Conservation (phyloP, 495 filamentous ascomycete species). For the Annulohypoxylon nitens region DNA sequence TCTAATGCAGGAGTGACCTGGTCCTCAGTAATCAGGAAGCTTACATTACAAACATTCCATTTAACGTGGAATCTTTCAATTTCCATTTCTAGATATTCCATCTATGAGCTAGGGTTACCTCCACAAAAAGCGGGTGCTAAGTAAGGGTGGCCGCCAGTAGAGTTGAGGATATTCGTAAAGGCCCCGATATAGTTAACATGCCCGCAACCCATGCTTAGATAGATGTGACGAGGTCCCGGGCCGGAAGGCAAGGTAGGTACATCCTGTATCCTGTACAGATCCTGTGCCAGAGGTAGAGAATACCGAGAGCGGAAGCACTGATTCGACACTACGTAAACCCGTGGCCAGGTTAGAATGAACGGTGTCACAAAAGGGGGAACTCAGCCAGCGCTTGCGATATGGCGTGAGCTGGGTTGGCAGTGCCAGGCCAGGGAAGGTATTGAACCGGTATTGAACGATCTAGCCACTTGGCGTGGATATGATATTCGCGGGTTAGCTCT, state of each 20-base stretch:
- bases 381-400: slow-evolving; percentile 31
- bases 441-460: not conserved
- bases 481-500: slow-evolving; percentile 22
- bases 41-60: slow-evolving; percentile 30
- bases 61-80: slow-evolving; percentile 10
- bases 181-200: slow-evolving; percentile 35
- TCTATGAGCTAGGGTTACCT: slow-evolving; percentile 30
- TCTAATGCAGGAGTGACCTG: slow-evolving; percentile 23
- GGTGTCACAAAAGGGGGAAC: slow-evolving; percentile 26
- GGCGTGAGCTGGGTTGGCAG: slow-evolving; percentile 14
- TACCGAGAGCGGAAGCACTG: slow-evolving; percentile 19
- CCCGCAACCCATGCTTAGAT: slow-evolving; percentile 28
- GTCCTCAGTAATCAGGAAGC: slow-evolving; percentile 31
- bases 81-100: slow-evolving; percentile 8
- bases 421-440: slow-evolving; percentile 14
- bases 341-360: slow-evolving; percentile 6
- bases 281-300: not conserved
- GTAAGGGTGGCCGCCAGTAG: slow-evolving; percentile 29
- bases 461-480: slow-evolving; percentile 32
- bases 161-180: slow-evolving; percentile 35
- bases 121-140: slow-evolving; percentile 36
- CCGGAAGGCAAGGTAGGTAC: slow-evolving; percentile 1
- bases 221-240: slow-evolving; percentile 27
- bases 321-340: slow-evolving; percentile 20
- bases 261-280: slow-evolving; percentile 6